A percentile compares a stretch with the other conserved stretches of the same genome.
Conservation (phyloP, 2,329 filamentous ascomycete species). For the Lachnellula arida region DNA sequence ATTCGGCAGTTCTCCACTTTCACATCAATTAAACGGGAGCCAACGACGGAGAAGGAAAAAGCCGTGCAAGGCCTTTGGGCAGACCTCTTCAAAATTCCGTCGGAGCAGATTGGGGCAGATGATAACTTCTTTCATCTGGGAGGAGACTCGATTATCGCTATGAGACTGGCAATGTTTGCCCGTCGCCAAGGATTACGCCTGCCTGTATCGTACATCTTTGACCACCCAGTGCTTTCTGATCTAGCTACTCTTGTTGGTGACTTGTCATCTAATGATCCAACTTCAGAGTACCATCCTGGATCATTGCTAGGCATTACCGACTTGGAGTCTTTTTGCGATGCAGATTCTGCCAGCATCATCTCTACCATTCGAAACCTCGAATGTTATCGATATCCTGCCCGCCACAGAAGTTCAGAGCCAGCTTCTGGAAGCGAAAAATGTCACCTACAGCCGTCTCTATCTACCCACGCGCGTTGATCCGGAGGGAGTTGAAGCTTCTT, state of each 20-base stretch:
- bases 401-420: not conserved
- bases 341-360: not conserved
- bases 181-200: conserved; percentile 25
- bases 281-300: not conserved
- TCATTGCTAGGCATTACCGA: not conserved
- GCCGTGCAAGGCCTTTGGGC: not conserved
- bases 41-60: not conserved
- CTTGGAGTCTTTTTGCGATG: not conserved
- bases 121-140: conserved; percentile 43
- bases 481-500: not conserved
- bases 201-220: conserved; percentile 20
- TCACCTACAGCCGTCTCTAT: conserved; percentile 1
- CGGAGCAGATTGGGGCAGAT: not conserved
- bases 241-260: not conserved
- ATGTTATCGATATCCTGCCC: conserved; percentile 6
- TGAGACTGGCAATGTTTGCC: conserved; percentile 29
- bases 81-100: not conserved
- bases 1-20: not conserved
- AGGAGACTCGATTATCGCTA: conserved; percentile 43
- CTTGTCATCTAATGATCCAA: not conserved
- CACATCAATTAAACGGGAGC: not conserved
- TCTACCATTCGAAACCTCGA: not conserved
- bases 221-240: not conserved
- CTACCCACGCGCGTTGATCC: conserved; percentile 2
- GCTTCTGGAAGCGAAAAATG: not conserved